Conservation (phyloP, 257 asterid species). For the Solanum sparsipilum region DNA sequence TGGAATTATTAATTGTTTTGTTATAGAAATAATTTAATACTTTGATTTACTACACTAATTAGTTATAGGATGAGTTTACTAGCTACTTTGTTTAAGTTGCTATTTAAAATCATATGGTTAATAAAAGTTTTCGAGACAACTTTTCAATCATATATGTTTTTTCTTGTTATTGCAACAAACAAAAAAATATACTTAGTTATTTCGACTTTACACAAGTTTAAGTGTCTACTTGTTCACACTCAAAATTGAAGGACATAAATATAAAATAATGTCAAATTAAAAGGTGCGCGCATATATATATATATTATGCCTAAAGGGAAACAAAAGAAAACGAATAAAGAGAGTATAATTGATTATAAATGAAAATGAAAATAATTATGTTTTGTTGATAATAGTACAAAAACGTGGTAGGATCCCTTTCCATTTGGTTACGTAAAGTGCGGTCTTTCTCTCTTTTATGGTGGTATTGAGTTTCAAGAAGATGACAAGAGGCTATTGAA, state of each 20-base stretch:
- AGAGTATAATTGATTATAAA: not conserved
- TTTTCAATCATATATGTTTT: not conserved
- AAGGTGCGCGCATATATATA: too few species aligned
- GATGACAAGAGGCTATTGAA: not conserved
- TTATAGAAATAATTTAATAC: not conserved
- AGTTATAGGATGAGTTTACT: not conserved
- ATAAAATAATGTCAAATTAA: not conserved
- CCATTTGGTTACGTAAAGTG: constrained; percentile 18
- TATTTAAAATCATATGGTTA: not conserved
- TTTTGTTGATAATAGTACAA: not conserved
- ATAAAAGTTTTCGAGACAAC: not conserved
- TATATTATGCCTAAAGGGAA: too few species aligned
- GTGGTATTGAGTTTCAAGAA: not conserved
- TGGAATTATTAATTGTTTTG: not conserved
- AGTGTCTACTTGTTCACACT: too few species aligned
- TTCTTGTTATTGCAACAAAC: not conserved
- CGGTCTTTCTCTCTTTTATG: constrained; percentile 19
- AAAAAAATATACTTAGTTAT: not conserved
- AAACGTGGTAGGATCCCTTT: constrained; percentile 1
- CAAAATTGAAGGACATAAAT: not conserved
- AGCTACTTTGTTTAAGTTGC: not conserved
- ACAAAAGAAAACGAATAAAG: not conserved
- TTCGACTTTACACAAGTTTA: not conserved
- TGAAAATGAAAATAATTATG: not conserved
- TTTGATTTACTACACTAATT: not conserved